Base-by-base conservation (phyloP, 2,329 filamentous ascomycete species). In the Graphiopsis chlorocephala region DNA sequence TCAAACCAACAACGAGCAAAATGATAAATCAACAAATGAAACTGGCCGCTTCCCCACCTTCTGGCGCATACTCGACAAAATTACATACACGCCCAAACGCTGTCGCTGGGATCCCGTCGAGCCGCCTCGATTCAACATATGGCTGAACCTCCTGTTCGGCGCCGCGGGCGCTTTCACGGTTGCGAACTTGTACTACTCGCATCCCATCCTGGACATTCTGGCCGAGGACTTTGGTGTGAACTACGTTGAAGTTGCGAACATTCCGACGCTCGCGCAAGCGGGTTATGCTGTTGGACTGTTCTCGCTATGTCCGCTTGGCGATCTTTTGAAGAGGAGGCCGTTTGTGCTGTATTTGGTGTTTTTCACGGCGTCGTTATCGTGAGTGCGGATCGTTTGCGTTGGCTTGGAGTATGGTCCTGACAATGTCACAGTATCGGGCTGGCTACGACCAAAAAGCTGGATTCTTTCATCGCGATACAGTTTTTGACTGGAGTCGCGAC, bases 121-220 rank as follows among this genome's bases (percentile, higher is more conserved):
- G 63, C 90, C 90, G 8, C 89, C 89, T 0, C 80, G 83, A 33
- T 92, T 94, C 75, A 89, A 85, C 1, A 78, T 91, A 70, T 79
- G 81, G 2, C 79, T 91, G 73, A 93, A 93, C 71, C 74, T 92
- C 2, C 77, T 93, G 1, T 92, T 92, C 67, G 88, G 84, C 1
- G 83, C 90, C 71, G 89, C 84, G 0, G 83, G 79, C 0, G 84
- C 87, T 4, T 87, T 92, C 69, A 91, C 89, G 0, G 91, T 93
- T 7, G 90, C 90, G 20, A 93, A 93, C 70, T 80, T 94, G 3
- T 94, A 94, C 78, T 93, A 94, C 76, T 91, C 85, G 65, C 90
- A 93, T 71, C 90, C 91, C 0, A 90, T 94, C 55, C 79, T 94
- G 26, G 92, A 93, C 72, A 85, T 90, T 59, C 82, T 95, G 47